These are phyloP conservation scores for Lagenidium sp. DNA, from an alignment of 352 stramenopile genomes.

Conservation along the genomic window DNA sequence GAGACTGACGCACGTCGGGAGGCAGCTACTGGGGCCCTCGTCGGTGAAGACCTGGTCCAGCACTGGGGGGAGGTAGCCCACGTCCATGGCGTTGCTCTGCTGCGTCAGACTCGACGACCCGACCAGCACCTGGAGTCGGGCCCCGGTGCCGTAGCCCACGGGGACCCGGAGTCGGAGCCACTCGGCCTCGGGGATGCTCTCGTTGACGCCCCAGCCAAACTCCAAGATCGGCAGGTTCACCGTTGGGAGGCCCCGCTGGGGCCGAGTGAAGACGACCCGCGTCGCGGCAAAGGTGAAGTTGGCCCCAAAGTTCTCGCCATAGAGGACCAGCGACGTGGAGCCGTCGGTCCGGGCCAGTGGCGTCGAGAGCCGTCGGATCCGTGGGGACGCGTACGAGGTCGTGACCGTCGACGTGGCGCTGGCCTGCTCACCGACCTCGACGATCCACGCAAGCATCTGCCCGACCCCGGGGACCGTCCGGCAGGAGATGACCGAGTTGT, in stretches of 20 bases:
- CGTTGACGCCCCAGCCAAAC: slow-evolving; percentile 22
- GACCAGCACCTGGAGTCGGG: slow-evolving; percentile 25
- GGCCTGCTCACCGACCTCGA: slow-evolving; percentile 44
- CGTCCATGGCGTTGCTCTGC: slow-evolving; percentile 14
- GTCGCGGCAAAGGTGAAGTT: slow-evolving; percentile 26
- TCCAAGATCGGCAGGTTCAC: slow-evolving; percentile 29
- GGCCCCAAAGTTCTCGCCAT: slow-evolving; percentile 39
- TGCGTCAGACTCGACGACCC: slow-evolving; percentile 31
- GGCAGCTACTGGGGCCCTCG: slow-evolving; percentile 36
- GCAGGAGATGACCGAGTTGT: slow-evolving; percentile 48
- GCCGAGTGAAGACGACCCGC: slow-evolving; percentile 34
- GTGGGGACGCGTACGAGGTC: slow-evolving; percentile 42
- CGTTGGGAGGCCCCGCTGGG: slow-evolving; percentile 16
- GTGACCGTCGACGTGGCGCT: slow-evolving; percentile 21
- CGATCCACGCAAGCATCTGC: slow-evolving; percentile 36
- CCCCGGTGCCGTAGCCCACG: slow-evolving; percentile 25
- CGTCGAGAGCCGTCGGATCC: slow-evolving; percentile 10
- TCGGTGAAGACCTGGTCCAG: slow-evolving; percentile 51
- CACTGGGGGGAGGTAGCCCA: slow-evolving; percentile 31
- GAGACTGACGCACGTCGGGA: slow-evolving; percentile 36
- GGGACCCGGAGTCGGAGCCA: slow-evolving; percentile 33
- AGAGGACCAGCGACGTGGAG: slow-evolving; percentile 31
- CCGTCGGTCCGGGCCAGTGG: slow-evolving; percentile 23
- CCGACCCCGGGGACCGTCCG: slow-evolving; percentile 36
- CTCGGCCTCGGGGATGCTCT: slow-evolving; percentile 10